These are phyloP conservation scores for Fomitopsis serialis DNA, from an alignment of 768 basidiomycete genomes.

Conservation along the genomic window DNA sequence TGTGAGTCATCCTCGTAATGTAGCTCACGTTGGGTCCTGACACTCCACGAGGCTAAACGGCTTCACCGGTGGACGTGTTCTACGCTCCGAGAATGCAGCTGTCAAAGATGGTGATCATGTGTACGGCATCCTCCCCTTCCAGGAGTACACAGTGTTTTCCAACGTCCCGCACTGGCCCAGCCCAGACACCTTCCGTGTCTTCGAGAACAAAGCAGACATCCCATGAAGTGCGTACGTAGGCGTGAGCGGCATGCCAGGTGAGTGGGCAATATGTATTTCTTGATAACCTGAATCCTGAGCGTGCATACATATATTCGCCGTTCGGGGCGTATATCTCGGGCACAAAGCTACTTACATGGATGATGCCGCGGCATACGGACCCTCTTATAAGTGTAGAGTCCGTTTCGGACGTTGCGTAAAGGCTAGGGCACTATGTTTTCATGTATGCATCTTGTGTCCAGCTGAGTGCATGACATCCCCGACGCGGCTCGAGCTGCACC, in stretches of 20 bases:
- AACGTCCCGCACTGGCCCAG: neutral
- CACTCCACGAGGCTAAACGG: constrained; percentile 10
- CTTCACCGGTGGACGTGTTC: constrained; percentile 19
- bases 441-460: no score
- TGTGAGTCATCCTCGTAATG: constrained; percentile 14
- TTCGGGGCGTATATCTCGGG: no score
- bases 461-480: no score
- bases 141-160: constrained; percentile 32
- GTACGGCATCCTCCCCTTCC: constrained; percentile 21
- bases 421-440: no score
- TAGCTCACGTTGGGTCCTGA: neutral
- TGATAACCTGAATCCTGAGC: no score
- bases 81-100: constrained; percentile 19
- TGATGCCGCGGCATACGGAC: no score
- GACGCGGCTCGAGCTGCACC: no score
- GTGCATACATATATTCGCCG: no score
- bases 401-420: no score
- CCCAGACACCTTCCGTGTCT: constrained; percentile 8
- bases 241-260: constrained; percentile 40
- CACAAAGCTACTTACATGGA: no score
- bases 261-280: no score
- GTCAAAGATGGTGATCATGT: constrained; percentile 21
- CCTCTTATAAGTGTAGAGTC: no score
- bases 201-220: constrained; percentile 38
- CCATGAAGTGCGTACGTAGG: constrained; percentile 48